These are phyloP conservation scores for Yamadazyma insecticola DNA, from an alignment of 805 yeast genomes.

Conservation along the genomic window DNA sequence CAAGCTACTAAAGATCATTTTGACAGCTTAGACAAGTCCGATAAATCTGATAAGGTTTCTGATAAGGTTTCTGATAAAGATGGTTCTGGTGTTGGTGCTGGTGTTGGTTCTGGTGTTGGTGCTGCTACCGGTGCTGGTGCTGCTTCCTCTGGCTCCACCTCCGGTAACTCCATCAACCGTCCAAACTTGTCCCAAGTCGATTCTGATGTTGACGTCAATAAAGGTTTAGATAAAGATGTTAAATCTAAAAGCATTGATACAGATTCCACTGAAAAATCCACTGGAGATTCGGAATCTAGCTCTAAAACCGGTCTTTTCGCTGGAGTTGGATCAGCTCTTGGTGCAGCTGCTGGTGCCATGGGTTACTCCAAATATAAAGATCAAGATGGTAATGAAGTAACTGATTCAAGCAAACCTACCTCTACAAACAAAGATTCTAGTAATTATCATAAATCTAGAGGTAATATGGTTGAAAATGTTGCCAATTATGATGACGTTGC, in stretches of 20 bases:
- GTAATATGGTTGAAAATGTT: constrained; percentile 7
- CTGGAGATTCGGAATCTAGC: background rate
- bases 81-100: background rate
- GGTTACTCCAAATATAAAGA: constrained; percentile 8
- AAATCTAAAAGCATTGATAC: background rate
- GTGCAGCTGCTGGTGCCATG: constrained; percentile 11
- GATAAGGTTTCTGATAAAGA: background rate
- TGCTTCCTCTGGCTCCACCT: background rate
- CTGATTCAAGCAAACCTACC: background rate
- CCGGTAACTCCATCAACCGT: background rate
- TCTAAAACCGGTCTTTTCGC: constrained; percentile 1
- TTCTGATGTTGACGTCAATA: background rate
- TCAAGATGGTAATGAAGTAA: background rate
- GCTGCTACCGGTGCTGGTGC: constrained; percentile 2
- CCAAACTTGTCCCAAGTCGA: no score
- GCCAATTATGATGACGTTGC: constrained; percentile 6
- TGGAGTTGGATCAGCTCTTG: constrained; percentile 3
- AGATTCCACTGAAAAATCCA: background rate
- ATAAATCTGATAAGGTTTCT: background rate
- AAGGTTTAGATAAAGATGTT: constrained; percentile 1
- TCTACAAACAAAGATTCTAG: background rate
- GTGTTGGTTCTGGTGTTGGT: background rate
- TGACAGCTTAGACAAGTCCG: background rate
- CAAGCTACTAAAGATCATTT: constrained; percentile 9
- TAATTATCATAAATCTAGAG: constrained; percentile 1